Conservation (phyloP, 2,329 filamentous ascomycete genomes). For the Stromatinia cepivora region DNA sequence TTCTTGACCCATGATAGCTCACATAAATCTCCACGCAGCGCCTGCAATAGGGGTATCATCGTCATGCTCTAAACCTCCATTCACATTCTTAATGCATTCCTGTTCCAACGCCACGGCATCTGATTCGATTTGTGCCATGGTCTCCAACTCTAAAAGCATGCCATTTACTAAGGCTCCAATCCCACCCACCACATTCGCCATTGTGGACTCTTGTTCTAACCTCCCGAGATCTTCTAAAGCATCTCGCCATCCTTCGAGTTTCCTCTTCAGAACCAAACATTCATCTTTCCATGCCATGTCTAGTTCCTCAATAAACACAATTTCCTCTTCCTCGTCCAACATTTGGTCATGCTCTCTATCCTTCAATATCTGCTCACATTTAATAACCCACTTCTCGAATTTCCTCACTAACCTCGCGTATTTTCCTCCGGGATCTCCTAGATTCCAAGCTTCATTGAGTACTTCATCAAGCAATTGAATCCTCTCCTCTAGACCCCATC, state of each 20-base stretch:
- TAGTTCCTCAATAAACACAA: slow-evolving; percentile 55
- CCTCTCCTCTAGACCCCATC: slow-evolving; percentile 52
- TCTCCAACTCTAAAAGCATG: slow-evolving; percentile 62
- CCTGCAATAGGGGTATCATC: slow-evolving; percentile 33
- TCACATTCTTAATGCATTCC: slow-evolving; percentile 59
- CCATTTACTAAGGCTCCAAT: slow-evolving; percentile 53
- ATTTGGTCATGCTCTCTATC: slow-evolving; percentile 42
- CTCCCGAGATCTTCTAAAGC: slow-evolving; percentile 51
- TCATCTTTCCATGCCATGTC: slow-evolving; percentile 61
- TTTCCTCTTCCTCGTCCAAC: slow-evolving; percentile 39
- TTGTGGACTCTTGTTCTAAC: slow-evolving; percentile 41
- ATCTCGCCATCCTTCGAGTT: slow-evolving; percentile 55
- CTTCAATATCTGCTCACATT: slow-evolving; percentile 49
- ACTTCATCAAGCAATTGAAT: slow-evolving; percentile 59
- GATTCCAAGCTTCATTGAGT: slow-evolving; percentile 56
- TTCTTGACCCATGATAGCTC: not conserved
- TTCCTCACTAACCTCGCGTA: slow-evolving; percentile 55
- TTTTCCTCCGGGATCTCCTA: slow-evolving; percentile 57
- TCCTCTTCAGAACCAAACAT: slow-evolving; percentile 51
- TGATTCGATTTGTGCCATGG: slow-evolving; percentile 62
- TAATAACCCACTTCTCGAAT: slow-evolving; percentile 61
- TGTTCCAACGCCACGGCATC: slow-evolving; percentile 58
- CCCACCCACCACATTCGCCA: slow-evolving; percentile 51
- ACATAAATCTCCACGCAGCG: slow-evolving; percentile 37
- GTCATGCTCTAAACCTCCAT: slow-evolving; percentile 33